Evolutionary conservation across 306 rosid species (phyloP).

Genomic region (Glycine soja): DNA sequence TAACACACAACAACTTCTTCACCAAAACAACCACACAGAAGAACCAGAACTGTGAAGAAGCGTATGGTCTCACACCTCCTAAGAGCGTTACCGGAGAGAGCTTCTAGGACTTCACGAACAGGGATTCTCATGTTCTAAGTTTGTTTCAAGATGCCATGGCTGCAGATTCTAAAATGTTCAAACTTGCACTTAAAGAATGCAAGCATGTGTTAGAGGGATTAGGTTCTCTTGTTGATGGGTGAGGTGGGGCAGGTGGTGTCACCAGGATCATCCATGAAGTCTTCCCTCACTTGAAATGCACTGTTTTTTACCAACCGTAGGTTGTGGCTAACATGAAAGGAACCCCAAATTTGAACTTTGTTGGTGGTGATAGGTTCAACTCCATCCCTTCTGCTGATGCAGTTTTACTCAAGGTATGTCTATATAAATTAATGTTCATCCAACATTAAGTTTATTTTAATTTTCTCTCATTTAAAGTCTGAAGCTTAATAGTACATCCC

Average conservation of each 20-base stretch:
- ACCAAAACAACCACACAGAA: too few species aligned
- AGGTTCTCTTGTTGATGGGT: slow-evolving; percentile 51
- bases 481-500: too few species aligned
- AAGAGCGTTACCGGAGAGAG: slow-evolving; percentile 51
- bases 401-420: slow-evolving; percentile 54
- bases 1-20: too few species aligned
- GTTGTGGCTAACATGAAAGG: slow-evolving; percentile 53
- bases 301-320: slow-evolving; percentile 55
- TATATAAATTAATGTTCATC: too few species aligned
- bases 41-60: too few species aligned
- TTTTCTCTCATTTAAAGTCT: too few species aligned
- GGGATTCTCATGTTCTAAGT: background rate
- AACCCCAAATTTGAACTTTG: slow-evolving; percentile 52
- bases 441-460: background rate
- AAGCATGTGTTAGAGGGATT: slow-evolving; percentile 56
- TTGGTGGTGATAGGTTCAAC: slow-evolving; percentile 63
- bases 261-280: slow-evolving; percentile 48
- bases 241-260: slow-evolving; percentile 56
- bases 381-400: slow-evolving; percentile 61
- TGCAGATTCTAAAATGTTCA: slow-evolving; percentile 55
- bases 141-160: slow-evolving; percentile 57
- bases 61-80: background rate
- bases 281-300: slow-evolving; percentile 62
- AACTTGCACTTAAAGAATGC: slow-evolving; percentile 50
- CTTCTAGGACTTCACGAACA: slow-evolving; percentile 45